Conservation (phyloP, 805 yeast species). For the Pichia nakasei region DNA sequence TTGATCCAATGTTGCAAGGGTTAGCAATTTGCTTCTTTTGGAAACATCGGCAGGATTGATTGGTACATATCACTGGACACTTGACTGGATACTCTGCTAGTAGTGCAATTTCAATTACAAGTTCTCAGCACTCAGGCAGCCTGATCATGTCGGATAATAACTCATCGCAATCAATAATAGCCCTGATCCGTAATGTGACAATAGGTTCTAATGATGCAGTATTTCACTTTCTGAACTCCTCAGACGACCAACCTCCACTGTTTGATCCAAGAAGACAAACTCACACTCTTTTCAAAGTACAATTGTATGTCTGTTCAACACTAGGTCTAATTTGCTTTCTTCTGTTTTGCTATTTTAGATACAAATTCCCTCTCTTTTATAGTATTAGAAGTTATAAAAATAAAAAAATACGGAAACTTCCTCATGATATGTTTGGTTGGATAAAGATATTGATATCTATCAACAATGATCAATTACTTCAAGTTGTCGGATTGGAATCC, state of each 20-base stretch:
- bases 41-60: too few species aligned
- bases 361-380: conserved; percentile 48
- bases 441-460: conserved; percentile 37
- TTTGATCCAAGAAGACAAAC: conserved; percentile 34
- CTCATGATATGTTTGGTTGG: conserved; percentile 46
- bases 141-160: background rate
- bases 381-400: conserved; percentile 46
- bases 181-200: background rate
- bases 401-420: conserved; percentile 35
- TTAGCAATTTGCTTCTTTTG: too few species aligned
- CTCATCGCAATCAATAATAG: background rate
- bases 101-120: too few species aligned
- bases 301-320: conserved; percentile 38
- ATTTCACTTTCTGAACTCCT: background rate
- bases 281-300: conserved; percentile 51
- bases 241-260: conserved; percentile 29
- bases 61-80: too few species aligned
- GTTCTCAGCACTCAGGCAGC: too few species aligned
- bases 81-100: too few species aligned
- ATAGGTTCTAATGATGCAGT: background rate
- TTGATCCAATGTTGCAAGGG: too few species aligned
- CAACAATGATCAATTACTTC: conserved; percentile 42
- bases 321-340: conserved; percentile 39
- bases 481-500: conserved; percentile 51
- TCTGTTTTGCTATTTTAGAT: conserved; percentile 42